These are phyloP conservation scores for Aspergillus sclerotialis DNA, from an alignment of 2,329 filamentous ascomycete genomes.

Conservation along the genomic window DNA sequence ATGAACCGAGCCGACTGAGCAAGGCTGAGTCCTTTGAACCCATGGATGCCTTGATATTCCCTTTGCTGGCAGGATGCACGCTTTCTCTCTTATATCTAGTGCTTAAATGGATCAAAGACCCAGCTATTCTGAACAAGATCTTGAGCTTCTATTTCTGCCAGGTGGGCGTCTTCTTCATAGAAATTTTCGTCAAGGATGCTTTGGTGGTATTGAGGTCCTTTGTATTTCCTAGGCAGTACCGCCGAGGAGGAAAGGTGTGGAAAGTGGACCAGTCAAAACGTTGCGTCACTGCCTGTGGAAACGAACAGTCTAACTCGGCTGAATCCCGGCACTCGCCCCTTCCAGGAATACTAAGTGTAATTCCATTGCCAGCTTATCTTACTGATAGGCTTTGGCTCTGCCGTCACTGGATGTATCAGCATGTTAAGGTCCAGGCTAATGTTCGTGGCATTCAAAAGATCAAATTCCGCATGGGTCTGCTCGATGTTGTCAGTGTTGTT, in stretches of 20 bases:
- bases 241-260: conserved; percentile 44
- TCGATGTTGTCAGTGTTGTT: conserved; percentile 49
- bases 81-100: conserved; percentile 76
- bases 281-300: conserved; percentile 17
- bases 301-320: conserved; percentile 7
- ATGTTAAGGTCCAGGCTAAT: conserved; percentile 45
- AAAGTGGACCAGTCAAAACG: conserved; percentile 27
- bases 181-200: conserved; percentile 65
- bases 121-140: conserved; percentile 72
- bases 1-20: conserved; percentile 48
- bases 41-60: conserved; percentile 78
- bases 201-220: conserved; percentile 60
- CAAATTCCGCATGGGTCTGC: conserved; percentile 38
- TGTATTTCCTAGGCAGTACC: conserved; percentile 68
- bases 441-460: conserved; percentile 46
- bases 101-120: conserved; percentile 81
- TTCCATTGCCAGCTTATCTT: conserved; percentile 38
- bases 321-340: conserved; percentile 40
- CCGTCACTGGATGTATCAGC: conserved; percentile 43
- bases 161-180: conserved; percentile 70
- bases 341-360: conserved; percentile 42
- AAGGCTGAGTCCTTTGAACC: conserved; percentile 63
- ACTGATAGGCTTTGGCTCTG: conserved; percentile 41
- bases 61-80: conserved; percentile 65
- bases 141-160: conserved; percentile 76